Percentiles rank a stretch among this genome's conserved stretches.
These are phyloP conservation scores for Nemania abortiva DNA, from an alignment of 2,329 filamentous ascomycete species.

Conservation along the genomic window DNA sequence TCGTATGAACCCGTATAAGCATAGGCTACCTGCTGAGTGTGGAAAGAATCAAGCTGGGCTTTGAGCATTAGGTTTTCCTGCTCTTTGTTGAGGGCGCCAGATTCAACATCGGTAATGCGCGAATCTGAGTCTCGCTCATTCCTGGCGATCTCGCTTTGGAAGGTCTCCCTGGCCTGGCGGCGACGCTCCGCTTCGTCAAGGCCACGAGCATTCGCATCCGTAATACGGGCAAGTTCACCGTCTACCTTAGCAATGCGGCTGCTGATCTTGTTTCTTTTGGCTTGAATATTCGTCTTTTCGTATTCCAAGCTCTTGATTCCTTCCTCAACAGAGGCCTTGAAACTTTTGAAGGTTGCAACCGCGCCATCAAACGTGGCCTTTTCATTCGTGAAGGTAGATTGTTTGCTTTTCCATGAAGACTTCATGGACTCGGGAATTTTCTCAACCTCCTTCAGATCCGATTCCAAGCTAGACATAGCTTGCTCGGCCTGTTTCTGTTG, in stretches of 20 bases:
- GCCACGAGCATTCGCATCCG: conserved; percentile 74
- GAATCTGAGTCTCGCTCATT: conserved; percentile 60
- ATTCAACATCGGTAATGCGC: conserved; percentile 54
- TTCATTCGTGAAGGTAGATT: conserved; percentile 66
- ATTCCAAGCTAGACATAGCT: conserved; percentile 66
- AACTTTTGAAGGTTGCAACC: conserved; percentile 65
- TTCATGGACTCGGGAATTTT: conserved; percentile 72
- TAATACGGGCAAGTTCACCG: conserved; percentile 77
- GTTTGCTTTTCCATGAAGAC: conserved; percentile 66
- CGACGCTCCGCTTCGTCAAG: conserved; percentile 73
- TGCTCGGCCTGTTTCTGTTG: conserved; percentile 75
- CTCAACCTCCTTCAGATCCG: conserved; percentile 74
- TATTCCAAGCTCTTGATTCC: conserved; percentile 72
- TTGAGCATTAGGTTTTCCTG: conserved; percentile 56
- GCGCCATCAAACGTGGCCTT: conserved; percentile 71
- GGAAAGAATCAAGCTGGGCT: conserved; percentile 56
- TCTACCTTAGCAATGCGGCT: conserved; percentile 78
- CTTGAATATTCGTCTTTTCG: conserved; percentile 72
- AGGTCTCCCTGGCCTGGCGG: conserved; percentile 62
- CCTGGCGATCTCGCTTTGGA: conserved; percentile 60
- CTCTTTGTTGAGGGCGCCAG: conserved; percentile 55
- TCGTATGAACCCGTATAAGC: conserved; percentile 51
- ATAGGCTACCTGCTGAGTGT: conserved; percentile 52
- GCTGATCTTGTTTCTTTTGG: conserved; percentile 79
- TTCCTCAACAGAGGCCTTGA: conserved; percentile 72